A percentile compares a stretch with the other conserved stretches of the same genome.
Conservation (phyloP, 2,329 filamentous ascomycete genomes). For the Penicillium freii region DNA sequence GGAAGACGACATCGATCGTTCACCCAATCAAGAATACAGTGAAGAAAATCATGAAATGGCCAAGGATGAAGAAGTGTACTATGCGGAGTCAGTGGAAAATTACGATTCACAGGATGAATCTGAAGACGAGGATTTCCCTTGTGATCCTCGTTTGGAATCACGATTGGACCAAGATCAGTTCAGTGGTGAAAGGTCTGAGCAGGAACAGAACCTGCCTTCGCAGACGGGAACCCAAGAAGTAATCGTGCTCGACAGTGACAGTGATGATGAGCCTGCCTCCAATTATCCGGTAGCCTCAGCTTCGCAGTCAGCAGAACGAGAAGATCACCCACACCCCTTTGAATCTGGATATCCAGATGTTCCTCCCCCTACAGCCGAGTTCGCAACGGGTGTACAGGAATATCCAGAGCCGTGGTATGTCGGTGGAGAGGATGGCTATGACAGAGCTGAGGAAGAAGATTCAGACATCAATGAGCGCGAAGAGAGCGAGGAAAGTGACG, state of each 20-base stretch:
- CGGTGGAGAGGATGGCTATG: conserved; percentile 2
- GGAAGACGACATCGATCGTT: conserved; percentile 2
- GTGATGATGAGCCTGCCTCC: conserved; percentile 36
- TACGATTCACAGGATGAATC: conserved; percentile 14
- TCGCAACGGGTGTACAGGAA: conserved; percentile 1
- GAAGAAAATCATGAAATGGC: conserved; percentile 12
- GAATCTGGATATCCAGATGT: background rate
- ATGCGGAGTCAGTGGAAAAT: conserved; percentile 1
- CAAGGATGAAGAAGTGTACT: conserved; percentile 12
- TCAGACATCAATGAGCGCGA: background rate
- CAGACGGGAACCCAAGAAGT: conserved; percentile 30
- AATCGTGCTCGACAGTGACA: conserved; percentile 45
- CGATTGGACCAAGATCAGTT: conserved; percentile 12
- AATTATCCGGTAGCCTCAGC: background rate
- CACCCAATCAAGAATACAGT: conserved; percentile 1
- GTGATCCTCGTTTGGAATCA: conserved; percentile 1
- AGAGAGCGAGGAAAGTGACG: background rate
- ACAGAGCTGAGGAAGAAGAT: background rate
- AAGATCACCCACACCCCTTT: background rate
- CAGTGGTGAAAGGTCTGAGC: conserved; percentile 14
- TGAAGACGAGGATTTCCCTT: conserved; percentile 13
- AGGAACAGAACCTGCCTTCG: background rate
- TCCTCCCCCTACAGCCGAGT: background rate
- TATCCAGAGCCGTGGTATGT: conserved; percentile 2
- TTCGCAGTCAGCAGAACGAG: background rate